These are phyloP conservation scores for Fusarium fujikuroi DNA, from an alignment of 2,329 filamentous ascomycete genomes.

Conservation along the genomic window DNA sequence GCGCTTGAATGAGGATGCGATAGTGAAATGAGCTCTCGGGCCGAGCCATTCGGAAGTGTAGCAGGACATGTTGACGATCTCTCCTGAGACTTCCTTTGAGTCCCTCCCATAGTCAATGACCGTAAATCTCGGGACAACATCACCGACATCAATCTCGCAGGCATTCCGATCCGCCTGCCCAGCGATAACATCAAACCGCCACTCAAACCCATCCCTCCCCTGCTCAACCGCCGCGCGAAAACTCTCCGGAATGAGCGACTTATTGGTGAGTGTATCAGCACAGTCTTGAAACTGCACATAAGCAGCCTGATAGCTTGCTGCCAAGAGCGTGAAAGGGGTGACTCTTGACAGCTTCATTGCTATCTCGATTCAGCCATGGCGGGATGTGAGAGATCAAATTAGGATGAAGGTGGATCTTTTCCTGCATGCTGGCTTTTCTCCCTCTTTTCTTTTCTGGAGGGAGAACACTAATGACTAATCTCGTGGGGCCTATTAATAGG, in stretches of 20 bases:
- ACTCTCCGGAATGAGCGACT: conserved; percentile 14
- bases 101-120: neutral
- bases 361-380: conserved; percentile 11
- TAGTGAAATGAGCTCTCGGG: conserved; percentile 8
- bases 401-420: conserved; percentile 9
- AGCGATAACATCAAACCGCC: neutral
- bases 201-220: neutral
- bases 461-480: conserved; percentile 13
- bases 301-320: conserved; percentile 8
- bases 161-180: neutral
- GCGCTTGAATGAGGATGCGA: neutral
- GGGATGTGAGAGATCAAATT: conserved; percentile 25
- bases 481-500: conserved; percentile 3
- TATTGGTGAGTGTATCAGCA: neutral
- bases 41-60: neutral
- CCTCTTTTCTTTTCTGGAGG: neutral
- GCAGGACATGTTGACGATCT: conserved; percentile 18
- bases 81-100: neutral
- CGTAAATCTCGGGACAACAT: neutral
- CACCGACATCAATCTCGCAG: neutral
- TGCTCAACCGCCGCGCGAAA: conserved; percentile 1
- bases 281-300: conserved; percentile 29
- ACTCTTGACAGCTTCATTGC: conserved; percentile 20
- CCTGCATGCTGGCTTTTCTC: neutral
- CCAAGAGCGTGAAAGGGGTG: neutral